Base-by-base conservation (phyloP, 2,329 filamentous ascomycete genomes). In the Neofusicoccum ribis region DNA sequence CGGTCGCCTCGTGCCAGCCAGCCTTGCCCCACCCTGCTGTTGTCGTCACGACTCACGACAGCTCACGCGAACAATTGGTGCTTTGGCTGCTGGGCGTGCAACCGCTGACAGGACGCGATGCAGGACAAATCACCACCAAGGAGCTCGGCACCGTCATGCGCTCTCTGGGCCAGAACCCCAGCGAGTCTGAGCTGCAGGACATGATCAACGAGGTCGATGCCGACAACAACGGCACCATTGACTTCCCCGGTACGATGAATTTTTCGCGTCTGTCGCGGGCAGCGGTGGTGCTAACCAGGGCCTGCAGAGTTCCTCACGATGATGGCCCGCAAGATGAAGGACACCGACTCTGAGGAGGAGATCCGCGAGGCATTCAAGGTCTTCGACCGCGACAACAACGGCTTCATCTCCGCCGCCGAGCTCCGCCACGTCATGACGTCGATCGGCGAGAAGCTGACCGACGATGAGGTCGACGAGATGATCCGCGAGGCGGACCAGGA, bases 181-280 rank as follows among this genome's bases (percentile, higher is more conserved):
- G 83, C 77, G 84, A 86, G 69, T 82, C 83, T 64, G 86, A 89
- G 77, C 81, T 89, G 63, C 83, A 87, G 74, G 86, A 89, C 75
- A 87, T 89, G 80, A 86, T 89, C 79, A 87, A 87, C 78, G 87
- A 89, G 77, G 86, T 88, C 68, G 87, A 89, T 70, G 80, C 83
- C 69, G 86, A 89, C 79, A 86, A 86, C 75, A 87, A 86, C 70
- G 87, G 86, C 75, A 86, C 85, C 70, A 88, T 89, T 72, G 86
- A 88, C 74, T 88, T 89, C 75, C 83, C 87, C 65, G 85, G 85
- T 86, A 76, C 67, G 65, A 9, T 14, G 11, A 6, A 4, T 34
- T 15, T 41, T 23, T 6, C 41, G 14, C 49, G 50, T 41, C 9
- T 6, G 15, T 5, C 39, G 5, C 15, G n/a, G 49, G 43, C 52